phyloP scores from a whole-genome alignment of 2,329 filamentous ascomycete genomes.

The Pseudogymnoascus sp. region DNA sequence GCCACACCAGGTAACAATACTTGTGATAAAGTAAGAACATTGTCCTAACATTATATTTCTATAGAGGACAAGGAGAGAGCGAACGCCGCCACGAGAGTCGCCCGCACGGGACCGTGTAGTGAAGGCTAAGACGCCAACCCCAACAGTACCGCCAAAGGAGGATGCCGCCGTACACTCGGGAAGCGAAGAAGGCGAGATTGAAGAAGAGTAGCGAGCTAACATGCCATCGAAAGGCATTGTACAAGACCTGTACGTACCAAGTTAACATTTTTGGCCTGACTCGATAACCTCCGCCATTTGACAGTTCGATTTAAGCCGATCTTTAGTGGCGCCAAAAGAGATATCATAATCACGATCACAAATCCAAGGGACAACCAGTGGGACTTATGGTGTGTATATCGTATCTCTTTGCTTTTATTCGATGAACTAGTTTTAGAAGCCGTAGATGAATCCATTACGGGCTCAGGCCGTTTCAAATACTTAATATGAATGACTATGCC shows the following conservation, averaged over 20 bases:
- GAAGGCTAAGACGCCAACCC: constrained; percentile 48
- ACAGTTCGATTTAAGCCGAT: background rate
- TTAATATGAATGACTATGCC: constrained; percentile 7
- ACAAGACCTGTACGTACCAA: constrained; percentile 28
- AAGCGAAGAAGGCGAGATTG: constrained; percentile 96
- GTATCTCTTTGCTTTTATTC: constrained; percentile 7
- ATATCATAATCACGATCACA: background rate
- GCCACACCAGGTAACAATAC: constrained; percentile 22
- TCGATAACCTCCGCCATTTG: constrained; percentile 24
- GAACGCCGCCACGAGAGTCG: constrained; percentile 42
- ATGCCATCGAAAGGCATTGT: background rate
- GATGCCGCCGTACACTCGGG: constrained; percentile 52
- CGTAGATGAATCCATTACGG: constrained; percentile 4
- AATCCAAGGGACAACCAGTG: background rate
- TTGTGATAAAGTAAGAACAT: constrained; percentile 4
- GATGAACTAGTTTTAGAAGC: constrained; percentile 5
- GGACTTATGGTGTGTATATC: background rate
- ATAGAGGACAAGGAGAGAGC: constrained; percentile 51
- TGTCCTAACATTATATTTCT: constrained; percentile 5
- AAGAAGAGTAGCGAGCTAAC: constrained; percentile 47
- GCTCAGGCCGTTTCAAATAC: constrained; percentile 2
- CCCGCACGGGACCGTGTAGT: constrained; percentile 46
- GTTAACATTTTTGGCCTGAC: constrained; percentile 18
- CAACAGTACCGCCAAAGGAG: constrained; percentile 32
- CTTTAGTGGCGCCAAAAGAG: background rate